Conservation (phyloP, 306 rosid species). For the Vigna unguiculata region DNA sequence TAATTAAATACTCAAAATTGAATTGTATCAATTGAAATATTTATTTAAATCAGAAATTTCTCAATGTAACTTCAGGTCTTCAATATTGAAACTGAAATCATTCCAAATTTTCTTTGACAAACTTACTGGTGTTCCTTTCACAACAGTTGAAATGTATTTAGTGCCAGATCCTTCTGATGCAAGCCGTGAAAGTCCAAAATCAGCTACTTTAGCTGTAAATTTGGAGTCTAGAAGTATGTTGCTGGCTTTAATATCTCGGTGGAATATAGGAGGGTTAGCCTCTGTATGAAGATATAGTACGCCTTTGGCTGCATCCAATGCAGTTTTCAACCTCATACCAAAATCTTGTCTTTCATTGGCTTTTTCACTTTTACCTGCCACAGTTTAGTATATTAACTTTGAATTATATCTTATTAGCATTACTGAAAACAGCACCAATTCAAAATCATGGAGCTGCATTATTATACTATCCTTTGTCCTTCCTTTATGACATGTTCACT, state of each 20-base stretch:
- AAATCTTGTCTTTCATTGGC: slow-evolving; percentile 55
- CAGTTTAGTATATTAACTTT: slow-evolving; percentile 25
- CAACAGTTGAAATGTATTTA: slow-evolving; percentile 70
- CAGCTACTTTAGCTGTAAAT: slow-evolving; percentile 80
- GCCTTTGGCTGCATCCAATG: slow-evolving; percentile 84
- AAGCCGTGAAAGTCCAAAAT: slow-evolving; percentile 88
- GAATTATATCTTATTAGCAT: background rate
- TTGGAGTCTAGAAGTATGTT: slow-evolving; percentile 83
- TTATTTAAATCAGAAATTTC: slow-evolving; percentile 18
- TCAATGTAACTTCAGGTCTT: background rate
- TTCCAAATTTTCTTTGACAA: background rate
- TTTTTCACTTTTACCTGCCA: slow-evolving; percentile 59
- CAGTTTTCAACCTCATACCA: slow-evolving; percentile 64
- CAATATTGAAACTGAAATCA: slow-evolving; percentile 17
- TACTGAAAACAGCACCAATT: background rate
- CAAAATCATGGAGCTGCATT: background rate
- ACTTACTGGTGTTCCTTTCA: slow-evolving; percentile 94
- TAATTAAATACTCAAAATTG: background rate
- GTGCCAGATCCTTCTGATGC: slow-evolving; percentile 76
- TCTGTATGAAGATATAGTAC: slow-evolving; percentile 86
- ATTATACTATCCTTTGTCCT: background rate
- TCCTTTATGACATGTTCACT: background rate
- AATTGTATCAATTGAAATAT: background rate
- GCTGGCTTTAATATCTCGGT: slow-evolving; percentile 86
- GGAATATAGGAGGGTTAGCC: slow-evolving; percentile 94